Percentiles rank a stretch among this genome's conserved stretches.
Conservation (phyloP, 2,329 filamentous ascomycete genomes). For the Grosmannia serpens region DNA sequence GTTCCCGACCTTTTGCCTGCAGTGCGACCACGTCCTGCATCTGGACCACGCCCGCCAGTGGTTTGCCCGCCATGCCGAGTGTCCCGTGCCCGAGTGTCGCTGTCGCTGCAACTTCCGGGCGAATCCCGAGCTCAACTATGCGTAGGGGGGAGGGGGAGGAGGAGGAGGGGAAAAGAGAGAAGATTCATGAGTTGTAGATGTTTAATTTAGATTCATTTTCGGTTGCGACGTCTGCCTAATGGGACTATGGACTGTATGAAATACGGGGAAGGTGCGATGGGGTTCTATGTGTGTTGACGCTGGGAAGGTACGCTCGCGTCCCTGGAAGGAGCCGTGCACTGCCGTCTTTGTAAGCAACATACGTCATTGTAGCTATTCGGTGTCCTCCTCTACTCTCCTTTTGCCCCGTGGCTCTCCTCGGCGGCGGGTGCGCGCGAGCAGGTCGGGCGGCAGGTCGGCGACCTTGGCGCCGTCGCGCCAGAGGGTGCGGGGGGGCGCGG, state of each 20-base stretch:
- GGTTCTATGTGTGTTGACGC: background rate
- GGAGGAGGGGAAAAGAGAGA: background rate
- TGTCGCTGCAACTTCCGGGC: constrained; percentile 52
- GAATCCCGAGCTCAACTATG: constrained; percentile 47
- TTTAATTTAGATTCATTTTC: too few relatives aligned
- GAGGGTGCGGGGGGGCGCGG: constrained; percentile 38
- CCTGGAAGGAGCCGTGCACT: too few relatives aligned
- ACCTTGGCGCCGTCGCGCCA: constrained; percentile 59
- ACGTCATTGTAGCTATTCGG: background rate
- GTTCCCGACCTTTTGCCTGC: constrained; percentile 58
- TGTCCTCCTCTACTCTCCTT: background rate
- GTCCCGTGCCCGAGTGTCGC: constrained; percentile 56
- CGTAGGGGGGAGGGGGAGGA: constrained; percentile 13
- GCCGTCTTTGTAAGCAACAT: background rate
- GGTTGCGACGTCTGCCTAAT: too few relatives aligned
- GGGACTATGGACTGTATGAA: too few relatives aligned
- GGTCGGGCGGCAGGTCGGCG: constrained; percentile 51
- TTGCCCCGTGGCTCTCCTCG: too few relatives aligned
- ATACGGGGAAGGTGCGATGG: background rate
- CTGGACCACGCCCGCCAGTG: constrained; percentile 56
- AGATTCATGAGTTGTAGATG: too few relatives aligned
- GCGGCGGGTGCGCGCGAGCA: constrained; percentile 32
- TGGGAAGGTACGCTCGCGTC: too few relatives aligned
- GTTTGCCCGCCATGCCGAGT: constrained; percentile 54
- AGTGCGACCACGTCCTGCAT: constrained; percentile 57